Base-by-base conservation (phyloP, 805 yeast species). In the Candida ortonii region DNA sequence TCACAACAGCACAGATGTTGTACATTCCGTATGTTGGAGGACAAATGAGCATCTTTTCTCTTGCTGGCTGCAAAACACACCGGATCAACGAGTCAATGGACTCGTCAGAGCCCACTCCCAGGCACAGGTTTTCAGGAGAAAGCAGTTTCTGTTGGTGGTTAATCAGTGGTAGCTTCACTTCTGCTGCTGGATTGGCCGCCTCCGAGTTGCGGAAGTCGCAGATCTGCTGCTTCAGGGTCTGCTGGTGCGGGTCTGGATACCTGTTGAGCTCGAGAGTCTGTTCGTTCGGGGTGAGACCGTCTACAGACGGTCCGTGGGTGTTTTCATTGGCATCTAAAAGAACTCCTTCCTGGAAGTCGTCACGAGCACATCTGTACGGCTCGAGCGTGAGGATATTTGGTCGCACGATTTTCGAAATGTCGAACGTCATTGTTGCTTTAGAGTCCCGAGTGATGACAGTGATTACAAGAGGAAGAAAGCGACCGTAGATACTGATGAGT, bases 1-100 rank as follows among this genome's bases (percentile, higher is more conserved):
- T 93, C 39, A 93, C 83, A 18, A 78, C 76, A 2, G 97, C 94
- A 55, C 95, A 83, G 21, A 93, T 89, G 4, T 84, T 65, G 68
- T 93, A 93, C 98, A 93, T 93, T 6, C 97, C 97, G 55, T 93
- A 93, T 0, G 98, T 93, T 26, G 98, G 97, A 3, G 97, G 96
- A 58, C 95, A 80, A 2, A 78, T 76, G 48, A 93, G 63, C 53
- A 93, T 62, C 57, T 87, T 90, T 41, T 89, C 96, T 44, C 67
- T 70, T 2, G 84, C 84, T 3, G 98, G 98, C 5, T 61, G 66
- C 53, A 96, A 85, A 34, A 83, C 73, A 35, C 95, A 85, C 50
- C 98, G 69, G 43, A 93, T 80, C 36, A 90, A 62, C 25, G 93
- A 73, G 57, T 93, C 98, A 41, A 93, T 88, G 51, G 93, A 78